Evolutionary conservation across 1,139 yeast species (phyloP).

Genomic region (Magnusiomyces tetraspermus): DNA sequence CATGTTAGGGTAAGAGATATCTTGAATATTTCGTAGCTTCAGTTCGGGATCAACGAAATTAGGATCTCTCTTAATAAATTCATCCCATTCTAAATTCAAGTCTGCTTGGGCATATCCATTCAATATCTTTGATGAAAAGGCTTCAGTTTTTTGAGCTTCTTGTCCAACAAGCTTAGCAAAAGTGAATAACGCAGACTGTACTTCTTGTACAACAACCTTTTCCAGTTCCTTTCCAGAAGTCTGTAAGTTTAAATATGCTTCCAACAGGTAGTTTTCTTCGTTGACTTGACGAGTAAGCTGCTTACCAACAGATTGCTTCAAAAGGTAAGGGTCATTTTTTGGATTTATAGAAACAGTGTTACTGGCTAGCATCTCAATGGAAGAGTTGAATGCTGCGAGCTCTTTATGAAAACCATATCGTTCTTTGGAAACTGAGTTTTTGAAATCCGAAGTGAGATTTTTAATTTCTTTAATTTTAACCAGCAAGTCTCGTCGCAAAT

Average conservation of each 20-base stretch:
- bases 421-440: slow-evolving; percentile 62
- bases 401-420: slow-evolving; percentile 44
- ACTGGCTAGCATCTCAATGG: slow-evolving; percentile 25
- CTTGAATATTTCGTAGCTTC: slow-evolving; percentile 57
- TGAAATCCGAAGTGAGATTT: slow-evolving; percentile 72
- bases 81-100: slow-evolving; percentile 81
- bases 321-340: slow-evolving; percentile 71
- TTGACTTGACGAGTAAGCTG: slow-evolving; percentile 67
- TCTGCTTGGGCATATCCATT: slow-evolving; percentile 70
- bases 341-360: slow-evolving; percentile 35
- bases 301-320: slow-evolving; percentile 61
- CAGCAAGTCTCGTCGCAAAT: slow-evolving; percentile 67
- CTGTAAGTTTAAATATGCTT: slow-evolving; percentile 80
- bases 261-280: slow-evolving; percentile 80
- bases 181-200: slow-evolving; percentile 68
- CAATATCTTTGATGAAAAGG: slow-evolving; percentile 56
- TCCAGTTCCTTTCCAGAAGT: slow-evolving; percentile 83
- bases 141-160: slow-evolving; percentile 24
- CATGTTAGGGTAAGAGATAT: slow-evolving; percentile 57
- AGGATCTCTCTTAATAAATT: slow-evolving; percentile 62
- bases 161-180: slow-evolving; percentile 45
- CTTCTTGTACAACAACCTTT: slow-evolving; percentile 73
- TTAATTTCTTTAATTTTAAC: slow-evolving; percentile 84
- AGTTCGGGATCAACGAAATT: slow-evolving; percentile 69
- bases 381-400: slow-evolving; percentile 22